Base-by-base conservation (phyloP, 768 basidiomycete species). In the Rhodotorula toruloides region DNA sequence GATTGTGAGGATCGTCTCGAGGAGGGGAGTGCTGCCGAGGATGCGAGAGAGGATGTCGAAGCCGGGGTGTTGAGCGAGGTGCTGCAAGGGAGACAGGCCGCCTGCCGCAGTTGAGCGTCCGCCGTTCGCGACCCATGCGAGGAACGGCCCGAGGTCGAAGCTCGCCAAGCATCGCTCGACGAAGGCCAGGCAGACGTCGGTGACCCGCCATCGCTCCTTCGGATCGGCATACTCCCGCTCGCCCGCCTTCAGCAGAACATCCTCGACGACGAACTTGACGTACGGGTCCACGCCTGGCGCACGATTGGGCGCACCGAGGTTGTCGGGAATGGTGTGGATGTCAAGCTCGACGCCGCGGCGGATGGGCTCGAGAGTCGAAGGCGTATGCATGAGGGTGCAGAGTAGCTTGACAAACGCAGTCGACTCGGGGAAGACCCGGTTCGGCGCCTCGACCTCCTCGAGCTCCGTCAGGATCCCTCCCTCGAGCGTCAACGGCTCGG, bases 351-450 rank as follows among this genome's bases (percentile, higher is more conserved):
- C 75, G 22, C 87, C 77, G 19, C 84, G 63, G 6, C 56, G 58
- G 19, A 53, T 37, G 2, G 46, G 61, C 49, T 57, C 50, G 43
- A 86, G 75, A 0, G 86, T 53, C 29, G 67, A 64, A 81, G 22
- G 87, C 77, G 50, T 57, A 54, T 67, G 63, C 34, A 98, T 81
- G 63, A 97, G 83, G 0, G 89, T 86, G 72, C 83, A 83, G 65
- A 98, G 84, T 50, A 97, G 83, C 62, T 84, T 83, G 56, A 97
- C 78, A 80, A 97, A 94, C 0, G 93, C 87, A 29, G 90, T 86
- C 0, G 93, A 94, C 13, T 90, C 84, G 0, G 93, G 91, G 77
- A 94, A 98, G 61, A 87, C 74, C 76, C 84, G 83, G 75, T 87
- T 84, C 8, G 82, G 81, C 21, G 88, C 80, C 77, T 98, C 94